These are phyloP conservation scores for Cinnamomum micranthum DNA, from an alignment of 164 flowering plant species.

Conservation along the genomic window DNA sequence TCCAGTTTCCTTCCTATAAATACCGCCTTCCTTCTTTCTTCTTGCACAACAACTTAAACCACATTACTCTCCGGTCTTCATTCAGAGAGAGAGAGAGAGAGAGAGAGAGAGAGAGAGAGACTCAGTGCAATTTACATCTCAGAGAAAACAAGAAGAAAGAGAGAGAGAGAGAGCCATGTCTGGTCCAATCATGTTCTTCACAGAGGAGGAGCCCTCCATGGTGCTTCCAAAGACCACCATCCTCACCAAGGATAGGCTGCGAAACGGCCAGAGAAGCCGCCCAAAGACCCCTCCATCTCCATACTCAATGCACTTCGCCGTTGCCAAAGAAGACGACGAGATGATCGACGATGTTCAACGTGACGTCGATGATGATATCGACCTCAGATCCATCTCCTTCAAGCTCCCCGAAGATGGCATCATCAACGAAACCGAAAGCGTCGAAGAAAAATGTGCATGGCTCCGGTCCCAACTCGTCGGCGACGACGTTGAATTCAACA, in stretches of 20 bases:
- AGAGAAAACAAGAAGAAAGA: background rate
- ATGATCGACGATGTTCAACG: background rate
- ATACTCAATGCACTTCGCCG: background rate
- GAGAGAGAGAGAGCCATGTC: background rate
- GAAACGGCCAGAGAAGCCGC: no score
- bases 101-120: background rate
- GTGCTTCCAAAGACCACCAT: background rate
- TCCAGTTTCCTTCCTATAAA: no score
- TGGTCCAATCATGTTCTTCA: conserved; percentile 6
- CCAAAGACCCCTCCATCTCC: background rate
- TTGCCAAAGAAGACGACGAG: background rate
- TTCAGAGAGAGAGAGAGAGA: background rate
- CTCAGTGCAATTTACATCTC: no score
- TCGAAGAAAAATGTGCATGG: conserved; percentile 11
- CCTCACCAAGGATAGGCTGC: background rate
- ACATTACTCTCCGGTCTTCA: no score
- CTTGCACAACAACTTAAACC: no score
- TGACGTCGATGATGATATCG: background rate
- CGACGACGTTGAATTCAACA: background rate
- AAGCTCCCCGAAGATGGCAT: background rate
- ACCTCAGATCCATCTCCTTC: background rate
- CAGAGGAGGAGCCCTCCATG: background rate
- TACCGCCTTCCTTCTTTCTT: no score
- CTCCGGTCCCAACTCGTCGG: conserved; percentile 11
- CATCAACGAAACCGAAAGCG: background rate